These are phyloP conservation scores for Globisporangium rhizosaccharum DNA, from an alignment of 352 stramenopile genomes.

Conservation along the genomic window DNA sequence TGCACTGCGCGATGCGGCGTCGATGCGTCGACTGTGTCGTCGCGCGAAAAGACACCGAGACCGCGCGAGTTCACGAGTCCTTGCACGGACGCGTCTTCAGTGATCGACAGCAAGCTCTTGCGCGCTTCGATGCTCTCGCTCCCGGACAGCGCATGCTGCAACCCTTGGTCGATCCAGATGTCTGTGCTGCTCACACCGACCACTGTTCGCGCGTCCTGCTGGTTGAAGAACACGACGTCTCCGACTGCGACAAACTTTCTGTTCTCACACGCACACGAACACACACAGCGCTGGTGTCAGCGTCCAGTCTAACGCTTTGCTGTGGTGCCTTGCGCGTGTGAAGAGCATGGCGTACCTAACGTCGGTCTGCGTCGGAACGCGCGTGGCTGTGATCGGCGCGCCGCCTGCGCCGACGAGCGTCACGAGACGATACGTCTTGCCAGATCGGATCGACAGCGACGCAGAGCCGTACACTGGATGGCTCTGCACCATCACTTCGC, in stretches of 20 bases:
- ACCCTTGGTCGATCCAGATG: slow-evolving; percentile 41
- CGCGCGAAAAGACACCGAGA: slow-evolving; percentile 37
- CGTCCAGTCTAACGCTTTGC: too few relatives aligned
- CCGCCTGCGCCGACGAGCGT: slow-evolving; percentile 28
- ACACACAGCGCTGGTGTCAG: neutral
- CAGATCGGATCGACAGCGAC: slow-evolving; percentile 46
- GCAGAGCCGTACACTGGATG: slow-evolving; percentile 53
- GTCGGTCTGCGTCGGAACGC: slow-evolving; percentile 37
- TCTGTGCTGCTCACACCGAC: slow-evolving; percentile 29
- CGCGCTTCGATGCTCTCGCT: slow-evolving; percentile 42
- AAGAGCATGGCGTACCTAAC: slow-evolving; percentile 19
- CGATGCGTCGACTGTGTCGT: slow-evolving; percentile 30
- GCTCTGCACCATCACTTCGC: slow-evolving; percentile 42
- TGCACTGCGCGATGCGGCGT: slow-evolving; percentile 31
- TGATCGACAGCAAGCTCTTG: slow-evolving; percentile 36
- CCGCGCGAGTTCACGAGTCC: slow-evolving; percentile 40
- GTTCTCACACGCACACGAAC: neutral
- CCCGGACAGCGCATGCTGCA: slow-evolving; percentile 36
- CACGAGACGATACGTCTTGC: slow-evolving; percentile 37
- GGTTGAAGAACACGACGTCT: slow-evolving; percentile 49
- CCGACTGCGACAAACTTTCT: slow-evolving; percentile 43
- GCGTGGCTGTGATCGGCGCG: slow-evolving; percentile 26
- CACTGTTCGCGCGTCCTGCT: slow-evolving; percentile 43
- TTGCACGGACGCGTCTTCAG: slow-evolving; percentile 41
- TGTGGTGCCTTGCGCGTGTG: too few relatives aligned